phyloP scores from a whole-genome alignment of 176 grass and related monocot species.

The Ensete glaucum region DNA sequence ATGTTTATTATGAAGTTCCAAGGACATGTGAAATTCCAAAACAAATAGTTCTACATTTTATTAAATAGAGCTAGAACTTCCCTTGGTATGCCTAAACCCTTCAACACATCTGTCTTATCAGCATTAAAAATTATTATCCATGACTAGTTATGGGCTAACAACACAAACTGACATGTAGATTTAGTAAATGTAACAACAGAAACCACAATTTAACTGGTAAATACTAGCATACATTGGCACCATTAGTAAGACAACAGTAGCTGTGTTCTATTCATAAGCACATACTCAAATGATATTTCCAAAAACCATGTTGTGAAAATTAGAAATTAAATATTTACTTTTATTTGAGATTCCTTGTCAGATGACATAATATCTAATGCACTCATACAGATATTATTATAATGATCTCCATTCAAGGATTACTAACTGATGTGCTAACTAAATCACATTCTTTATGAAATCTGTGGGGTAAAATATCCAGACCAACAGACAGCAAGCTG shows the following conservation, averaged over 20 bases:
- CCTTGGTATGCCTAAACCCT: no score
- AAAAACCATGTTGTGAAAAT: neutral
- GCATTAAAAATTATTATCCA: no score
- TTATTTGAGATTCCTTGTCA: neutral
- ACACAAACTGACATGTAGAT: neutral
- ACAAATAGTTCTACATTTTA: neutral
- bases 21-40: neutral
- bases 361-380: neutral
- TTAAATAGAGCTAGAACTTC: no score
- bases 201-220: neutral
- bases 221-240: neutral
- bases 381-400: neutral
- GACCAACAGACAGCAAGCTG: neutral
- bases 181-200: neutral
- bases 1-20: no score
- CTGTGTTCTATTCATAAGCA: neutral
- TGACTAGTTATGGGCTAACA: neutral
- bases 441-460: neutral
- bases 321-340: neutral
- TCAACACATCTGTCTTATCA: no score
- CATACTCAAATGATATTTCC: neutral
- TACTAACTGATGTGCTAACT: neutral
- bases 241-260: neutral
- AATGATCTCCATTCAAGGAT: neutral
- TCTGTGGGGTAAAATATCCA: neutral